Evolutionary conservation across 2,329 filamentous ascomycete species (phyloP).

Genomic region (Cordyceps fumosorosea): DNA sequence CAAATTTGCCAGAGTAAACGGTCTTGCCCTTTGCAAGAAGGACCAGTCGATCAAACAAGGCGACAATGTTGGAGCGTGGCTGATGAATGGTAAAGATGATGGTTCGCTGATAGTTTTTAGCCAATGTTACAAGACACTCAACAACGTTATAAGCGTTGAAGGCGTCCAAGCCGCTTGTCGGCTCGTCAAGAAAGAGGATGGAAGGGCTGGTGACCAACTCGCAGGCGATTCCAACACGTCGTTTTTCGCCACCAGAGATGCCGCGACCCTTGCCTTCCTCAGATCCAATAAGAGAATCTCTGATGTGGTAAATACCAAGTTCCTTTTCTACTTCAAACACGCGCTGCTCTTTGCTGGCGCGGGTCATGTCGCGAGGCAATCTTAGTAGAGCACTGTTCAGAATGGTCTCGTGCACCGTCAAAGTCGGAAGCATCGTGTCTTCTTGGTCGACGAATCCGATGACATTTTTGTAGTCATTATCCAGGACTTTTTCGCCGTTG

Average conservation of each 20-base stretch:
- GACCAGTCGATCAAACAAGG: constrained; percentile 89
- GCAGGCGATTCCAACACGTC: constrained; percentile 92
- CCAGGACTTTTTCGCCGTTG: constrained; percentile 83
- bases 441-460: constrained; percentile 98
- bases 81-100: constrained; percentile 99
- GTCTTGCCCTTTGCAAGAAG: constrained; percentile 82
- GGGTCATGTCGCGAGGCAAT: constrained; percentile 87
- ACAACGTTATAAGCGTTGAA: constrained; percentile 98
- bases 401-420: constrained; percentile 97
- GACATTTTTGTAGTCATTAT: constrained; percentile 81
- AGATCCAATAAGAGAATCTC: constrained; percentile 90
- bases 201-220: constrained; percentile 96
- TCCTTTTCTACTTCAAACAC: constrained; percentile 93
- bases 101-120: constrained; percentile 93
- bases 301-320: constrained; percentile 89
- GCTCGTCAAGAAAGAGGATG: constrained; percentile 94
- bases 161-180: constrained; percentile 90
- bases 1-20: constrained; percentile 89
- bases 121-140: constrained; percentile 88
- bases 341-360: constrained; percentile 78
- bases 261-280: constrained; percentile 91
- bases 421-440: constrained; percentile 89
- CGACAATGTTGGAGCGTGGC: constrained; percentile 95
- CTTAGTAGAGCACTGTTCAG: constrained; percentile 86
- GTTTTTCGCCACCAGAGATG: constrained; percentile 94